These are phyloP conservation scores for Meira miltonrushii DNA, from an alignment of 1,284 basidiomycete species.

Conservation along the genomic window DNA sequence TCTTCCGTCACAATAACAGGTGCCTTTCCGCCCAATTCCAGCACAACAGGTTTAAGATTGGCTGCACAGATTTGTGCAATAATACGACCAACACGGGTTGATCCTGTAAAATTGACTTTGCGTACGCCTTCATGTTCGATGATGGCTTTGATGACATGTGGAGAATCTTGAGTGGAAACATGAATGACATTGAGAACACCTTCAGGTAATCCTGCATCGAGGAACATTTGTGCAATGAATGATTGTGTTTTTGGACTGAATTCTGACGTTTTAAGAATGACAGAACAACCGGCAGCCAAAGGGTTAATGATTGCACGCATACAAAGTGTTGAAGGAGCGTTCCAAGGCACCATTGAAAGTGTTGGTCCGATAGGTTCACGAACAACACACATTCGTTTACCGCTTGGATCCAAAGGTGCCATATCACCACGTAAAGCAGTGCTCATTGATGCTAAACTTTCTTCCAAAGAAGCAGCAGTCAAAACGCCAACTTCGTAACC, in stretches of 20 bases:
- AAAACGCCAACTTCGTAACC: conserved; percentile 29
- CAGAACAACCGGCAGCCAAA: conserved; percentile 64
- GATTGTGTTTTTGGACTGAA: conserved; percentile 59
- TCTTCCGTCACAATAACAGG: conserved; percentile 60
- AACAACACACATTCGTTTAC: conserved; percentile 25
- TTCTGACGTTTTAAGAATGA: conserved; percentile 63
- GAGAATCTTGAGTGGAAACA: conserved; percentile 57
- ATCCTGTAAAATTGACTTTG: conserved; percentile 56
- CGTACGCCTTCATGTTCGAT: conserved; percentile 61
- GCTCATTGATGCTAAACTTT: conserved; percentile 19
- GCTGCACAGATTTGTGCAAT: conserved; percentile 77
- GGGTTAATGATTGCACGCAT: conserved; percentile 59
- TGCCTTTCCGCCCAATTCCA: conserved; percentile 57
- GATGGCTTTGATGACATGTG: conserved; percentile 58
- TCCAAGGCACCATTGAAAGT: conserved; percentile 14
- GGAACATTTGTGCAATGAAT: conserved; percentile 57
- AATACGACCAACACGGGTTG: conserved; percentile 69
- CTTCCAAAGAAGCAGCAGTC: conserved; percentile 16
- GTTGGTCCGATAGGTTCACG: conserved; percentile 25
- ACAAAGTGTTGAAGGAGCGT: conserved; percentile 46
- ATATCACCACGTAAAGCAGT: conserved; percentile 24
- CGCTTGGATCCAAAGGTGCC: conserved; percentile 20
- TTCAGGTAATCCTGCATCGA: conserved; percentile 61
- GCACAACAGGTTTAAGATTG: conserved; percentile 62
- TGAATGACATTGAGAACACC: conserved; percentile 64